Evolutionary conservation across 2,329 filamentous ascomycete species (phyloP).

Genomic region (Ascochyta rabiei): DNA sequence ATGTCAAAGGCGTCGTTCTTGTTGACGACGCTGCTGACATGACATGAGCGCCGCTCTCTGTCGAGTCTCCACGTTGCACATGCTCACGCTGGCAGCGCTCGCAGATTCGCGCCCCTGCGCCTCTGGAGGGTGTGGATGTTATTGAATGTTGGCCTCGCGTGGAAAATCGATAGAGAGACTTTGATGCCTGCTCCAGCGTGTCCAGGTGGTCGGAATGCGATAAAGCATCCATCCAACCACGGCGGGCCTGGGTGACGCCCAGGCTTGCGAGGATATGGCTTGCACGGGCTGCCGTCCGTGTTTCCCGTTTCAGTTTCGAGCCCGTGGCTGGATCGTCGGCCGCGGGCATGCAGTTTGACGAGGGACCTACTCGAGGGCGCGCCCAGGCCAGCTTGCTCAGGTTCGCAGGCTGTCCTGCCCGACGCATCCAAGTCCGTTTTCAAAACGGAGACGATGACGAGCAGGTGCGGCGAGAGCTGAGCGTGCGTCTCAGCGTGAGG

Average conservation of each 20-base stretch:
- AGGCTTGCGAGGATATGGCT: conserved; percentile 19
- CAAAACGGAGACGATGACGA: conserved; percentile 36
- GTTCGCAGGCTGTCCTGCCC: conserved; percentile 32
- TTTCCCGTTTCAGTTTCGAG: conserved; percentile 40
- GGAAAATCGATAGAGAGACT: conserved; percentile 19
- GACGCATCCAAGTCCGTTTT: conserved; percentile 37
- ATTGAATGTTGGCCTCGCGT: conserved; percentile 24
- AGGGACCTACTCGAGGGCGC: conserved; percentile 22
- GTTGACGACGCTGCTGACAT: conserved; percentile 37
- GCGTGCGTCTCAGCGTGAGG: conserved; percentile 38
- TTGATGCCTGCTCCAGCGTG: conserved; percentile 13
- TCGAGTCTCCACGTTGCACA: conserved; percentile 50
- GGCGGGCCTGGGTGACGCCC: conserved; percentile 20
- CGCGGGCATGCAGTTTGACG: conserved; percentile 47
- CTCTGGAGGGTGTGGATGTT: conserved; percentile 17
- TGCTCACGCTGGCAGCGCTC: conserved; percentile 25
- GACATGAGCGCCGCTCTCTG: conserved; percentile 44
- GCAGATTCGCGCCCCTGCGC: conserved; percentile 23
- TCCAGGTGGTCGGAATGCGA: conserved; percentile 34
- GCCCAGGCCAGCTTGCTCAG: conserved; percentile 20
- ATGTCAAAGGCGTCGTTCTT: conserved; percentile 20
- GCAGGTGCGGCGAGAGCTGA: conserved; percentile 34
- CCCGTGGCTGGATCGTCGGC: conserved; percentile 23
- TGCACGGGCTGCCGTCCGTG: conserved; percentile 46
- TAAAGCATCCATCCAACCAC: conserved; percentile 29